Evolutionary conservation across 1,284 basidiomycete species (phyloP).

Genomic region (Flammula alnicola): DNA sequence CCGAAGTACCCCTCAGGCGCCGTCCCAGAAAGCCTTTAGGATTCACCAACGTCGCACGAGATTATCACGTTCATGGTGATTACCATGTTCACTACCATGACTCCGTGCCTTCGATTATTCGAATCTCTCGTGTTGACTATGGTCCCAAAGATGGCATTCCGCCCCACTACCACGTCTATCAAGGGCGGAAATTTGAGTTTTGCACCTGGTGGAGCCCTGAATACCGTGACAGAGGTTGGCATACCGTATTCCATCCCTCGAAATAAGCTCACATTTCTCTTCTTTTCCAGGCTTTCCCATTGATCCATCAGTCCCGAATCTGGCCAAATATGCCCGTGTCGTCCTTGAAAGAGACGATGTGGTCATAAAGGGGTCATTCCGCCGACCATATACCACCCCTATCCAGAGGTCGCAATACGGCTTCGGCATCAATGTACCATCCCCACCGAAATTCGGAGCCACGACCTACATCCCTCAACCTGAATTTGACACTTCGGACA

Average conservation of each 20-base stretch:
- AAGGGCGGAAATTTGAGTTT: not conserved
- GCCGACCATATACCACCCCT: too few relatives aligned
- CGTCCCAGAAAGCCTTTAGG: too few relatives aligned
- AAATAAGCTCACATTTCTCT: too few relatives aligned
- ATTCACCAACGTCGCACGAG: not conserved
- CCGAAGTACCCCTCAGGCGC: too few relatives aligned
- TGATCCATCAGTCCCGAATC: too few relatives aligned
- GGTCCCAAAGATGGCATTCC: not conserved
- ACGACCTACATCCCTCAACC: not conserved
- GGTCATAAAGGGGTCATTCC: too few relatives aligned
- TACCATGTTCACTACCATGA: not conserved
- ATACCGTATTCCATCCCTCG: not conserved
- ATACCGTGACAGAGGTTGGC: not conserved
- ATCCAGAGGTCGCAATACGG: too few relatives aligned
- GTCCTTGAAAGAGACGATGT: too few relatives aligned
- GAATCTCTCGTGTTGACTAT: not conserved
- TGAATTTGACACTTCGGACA: not conserved
- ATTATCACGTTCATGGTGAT: slow-evolving; percentile 1
- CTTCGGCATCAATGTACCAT: too few relatives aligned
- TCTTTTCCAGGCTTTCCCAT: too few relatives aligned
- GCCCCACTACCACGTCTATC: slow-evolving; percentile 2
- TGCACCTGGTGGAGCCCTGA: not conserved
- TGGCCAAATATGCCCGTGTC: too few relatives aligned
- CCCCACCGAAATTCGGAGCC: not conserved
- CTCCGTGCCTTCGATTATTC: too few relatives aligned